phyloP scores from a whole-genome alignment of 768 basidiomycete species.

The Cystobasidium onofrii region DNA sequence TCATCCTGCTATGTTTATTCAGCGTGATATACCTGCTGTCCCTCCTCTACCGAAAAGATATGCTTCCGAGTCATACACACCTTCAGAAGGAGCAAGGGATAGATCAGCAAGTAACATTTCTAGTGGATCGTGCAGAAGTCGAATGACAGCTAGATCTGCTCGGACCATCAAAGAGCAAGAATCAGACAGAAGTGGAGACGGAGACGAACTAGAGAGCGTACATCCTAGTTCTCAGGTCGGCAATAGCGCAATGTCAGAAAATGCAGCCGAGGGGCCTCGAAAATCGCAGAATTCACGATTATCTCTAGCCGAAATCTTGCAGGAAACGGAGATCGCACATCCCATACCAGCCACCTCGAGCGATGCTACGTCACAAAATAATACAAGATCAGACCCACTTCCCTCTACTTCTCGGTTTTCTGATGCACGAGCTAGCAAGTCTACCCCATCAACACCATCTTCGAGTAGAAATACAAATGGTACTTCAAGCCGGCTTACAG shows the following conservation, averaged over 20 bases:
- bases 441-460: background rate
- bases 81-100: background rate
- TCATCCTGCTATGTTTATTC: background rate
- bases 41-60: background rate
- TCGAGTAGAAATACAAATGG: background rate
- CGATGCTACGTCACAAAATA: too few species aligned
- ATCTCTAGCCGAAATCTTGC: slow-evolving; percentile 6
- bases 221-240: too few species aligned
- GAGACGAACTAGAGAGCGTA: background rate
- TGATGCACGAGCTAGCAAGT: background rate
- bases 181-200: too few species aligned
- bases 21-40: background rate
- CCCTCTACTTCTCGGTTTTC: too few species aligned
- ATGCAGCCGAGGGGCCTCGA: background rate
- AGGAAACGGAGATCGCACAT: background rate
- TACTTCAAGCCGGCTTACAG: background rate
- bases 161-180: background rate
- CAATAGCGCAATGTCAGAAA: too few species aligned
- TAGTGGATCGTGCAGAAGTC: background rate
- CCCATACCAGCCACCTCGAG: too few species aligned
- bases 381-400: too few species aligned
- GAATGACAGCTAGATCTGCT: slow-evolving; percentile 8
- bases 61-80: background rate
- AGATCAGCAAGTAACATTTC: background rate
- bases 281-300: background rate